Percentiles rank a stretch among this genome's conserved stretches.
Evolutionary conservation across 495 filamentous ascomycete species (phyloP).

Genomic region (Letharia columbiana): DNA sequence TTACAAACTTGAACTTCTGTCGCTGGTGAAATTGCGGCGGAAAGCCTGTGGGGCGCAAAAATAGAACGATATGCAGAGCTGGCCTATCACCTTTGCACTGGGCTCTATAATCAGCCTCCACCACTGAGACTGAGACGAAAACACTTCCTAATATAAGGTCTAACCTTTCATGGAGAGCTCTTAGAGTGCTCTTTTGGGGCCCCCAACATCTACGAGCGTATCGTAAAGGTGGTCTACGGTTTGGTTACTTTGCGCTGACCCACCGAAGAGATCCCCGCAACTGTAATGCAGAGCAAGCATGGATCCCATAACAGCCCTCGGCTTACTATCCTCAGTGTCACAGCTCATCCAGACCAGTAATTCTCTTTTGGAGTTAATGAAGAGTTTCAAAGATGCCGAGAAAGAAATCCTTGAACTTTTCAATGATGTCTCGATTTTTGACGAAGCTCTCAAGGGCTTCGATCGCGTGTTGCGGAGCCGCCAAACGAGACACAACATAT

Average conservation of each 20-base stretch:
- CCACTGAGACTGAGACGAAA: too few species aligned
- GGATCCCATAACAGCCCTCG: slow-evolving; percentile 19
- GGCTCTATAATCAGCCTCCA: background rate
- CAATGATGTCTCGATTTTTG: slow-evolving; percentile 14
- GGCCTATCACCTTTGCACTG: background rate
- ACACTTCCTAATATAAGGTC: too few species aligned
- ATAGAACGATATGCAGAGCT: background rate
- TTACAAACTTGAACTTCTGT: too few species aligned
- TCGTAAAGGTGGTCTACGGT: too few species aligned
- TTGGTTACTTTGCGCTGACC: background rate
- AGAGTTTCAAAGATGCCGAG: slow-evolving; percentile 14
- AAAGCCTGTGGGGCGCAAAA: background rate
- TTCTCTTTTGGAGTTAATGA: background rate
- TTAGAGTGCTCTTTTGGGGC: too few species aligned
- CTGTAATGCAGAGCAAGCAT: slow-evolving; percentile 10
- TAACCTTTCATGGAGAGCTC: too few species aligned
- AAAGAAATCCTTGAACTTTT: slow-evolving; percentile 12
- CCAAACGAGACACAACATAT: slow-evolving; percentile 20
- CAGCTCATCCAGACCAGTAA: slow-evolving; percentile 14
- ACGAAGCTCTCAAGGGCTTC: slow-evolving; percentile 19
- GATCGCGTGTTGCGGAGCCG: slow-evolving; percentile 20
- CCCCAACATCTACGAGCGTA: too few species aligned
- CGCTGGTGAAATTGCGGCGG: background rate
- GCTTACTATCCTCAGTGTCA: slow-evolving; percentile 12
- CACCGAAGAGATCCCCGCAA: background rate